These are phyloP conservation scores for Trametes punicea DNA, from an alignment of 768 basidiomycete species.

Conservation along the genomic window DNA sequence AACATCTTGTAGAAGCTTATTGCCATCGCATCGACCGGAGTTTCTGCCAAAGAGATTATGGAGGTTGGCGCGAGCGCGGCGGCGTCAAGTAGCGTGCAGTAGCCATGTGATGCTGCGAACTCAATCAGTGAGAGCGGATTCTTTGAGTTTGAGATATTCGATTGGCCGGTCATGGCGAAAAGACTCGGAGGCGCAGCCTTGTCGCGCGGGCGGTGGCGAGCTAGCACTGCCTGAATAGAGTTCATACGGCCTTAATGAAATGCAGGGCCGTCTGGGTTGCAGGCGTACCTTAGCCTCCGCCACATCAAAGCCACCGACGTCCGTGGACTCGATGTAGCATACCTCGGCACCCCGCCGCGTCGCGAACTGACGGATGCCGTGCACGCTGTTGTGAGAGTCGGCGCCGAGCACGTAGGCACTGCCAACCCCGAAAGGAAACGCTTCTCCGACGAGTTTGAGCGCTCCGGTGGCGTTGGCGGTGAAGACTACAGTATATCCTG, in stretches of 20 bases:
- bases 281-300: constrained; percentile 54
- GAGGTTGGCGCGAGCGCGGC: constrained; percentile 79
- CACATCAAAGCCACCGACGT: constrained; percentile 61
- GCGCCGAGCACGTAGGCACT: constrained; percentile 63
- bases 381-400: constrained; percentile 83
- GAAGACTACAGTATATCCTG: constrained; percentile 78
- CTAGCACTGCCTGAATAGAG: constrained; percentile 49
- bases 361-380: constrained; percentile 77
- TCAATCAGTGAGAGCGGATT: constrained; percentile 59
- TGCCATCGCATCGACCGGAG: constrained; percentile 77
- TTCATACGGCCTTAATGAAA: background rate
- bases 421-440: constrained; percentile 64
- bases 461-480: constrained; percentile 79
- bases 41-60: constrained; percentile 58
- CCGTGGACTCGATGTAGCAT: constrained; percentile 61
- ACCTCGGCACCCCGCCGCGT: constrained; percentile 50
- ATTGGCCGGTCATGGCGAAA: constrained; percentile 76
- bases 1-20: constrained; percentile 91
- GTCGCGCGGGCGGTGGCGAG: constrained; percentile 45
- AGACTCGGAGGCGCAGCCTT: constrained; percentile 49
- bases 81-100: constrained; percentile 74
- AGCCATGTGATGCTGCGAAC: constrained; percentile 66
- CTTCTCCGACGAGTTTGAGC: constrained; percentile 78
- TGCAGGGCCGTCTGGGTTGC: constrained; percentile 4
- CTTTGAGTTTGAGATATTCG: constrained; percentile 79